A percentile compares a stretch with the other conserved stretches of the same genome.
phyloP scores from a whole-genome alignment of 768 basidiomycete genomes.

The Galerina marginata region DNA sequence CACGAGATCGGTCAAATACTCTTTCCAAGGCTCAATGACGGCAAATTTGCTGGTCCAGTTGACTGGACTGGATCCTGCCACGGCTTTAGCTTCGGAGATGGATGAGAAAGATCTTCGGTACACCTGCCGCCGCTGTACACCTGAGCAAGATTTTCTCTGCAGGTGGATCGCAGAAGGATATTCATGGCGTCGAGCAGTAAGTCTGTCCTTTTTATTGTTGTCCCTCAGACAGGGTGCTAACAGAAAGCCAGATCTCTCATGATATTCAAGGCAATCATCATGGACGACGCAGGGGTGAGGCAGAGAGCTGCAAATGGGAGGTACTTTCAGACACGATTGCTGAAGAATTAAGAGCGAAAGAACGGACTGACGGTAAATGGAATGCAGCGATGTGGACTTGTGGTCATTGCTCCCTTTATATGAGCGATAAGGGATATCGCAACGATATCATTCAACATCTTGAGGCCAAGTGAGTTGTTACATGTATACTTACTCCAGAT shows the following conservation, averaged over 20 bases:
- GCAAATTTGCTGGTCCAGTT: neutral
- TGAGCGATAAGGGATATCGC: neutral
- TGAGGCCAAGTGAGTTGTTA: neutral
- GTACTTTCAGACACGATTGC: neutral
- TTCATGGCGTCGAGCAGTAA: neutral
- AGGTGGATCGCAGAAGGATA: neutral
- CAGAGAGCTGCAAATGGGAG: neutral
- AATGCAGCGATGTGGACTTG: neutral
- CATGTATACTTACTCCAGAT: too few species aligned
- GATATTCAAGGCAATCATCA: neutral
- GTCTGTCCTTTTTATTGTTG: neutral
- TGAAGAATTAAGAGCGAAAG: neutral
- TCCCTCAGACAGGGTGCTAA: too few species aligned
- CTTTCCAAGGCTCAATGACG: neutral
- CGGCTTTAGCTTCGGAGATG: neutral
- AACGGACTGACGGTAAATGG: neutral
- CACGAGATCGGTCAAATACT: neutral
- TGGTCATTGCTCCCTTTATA: neutral
- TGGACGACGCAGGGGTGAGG: neutral
- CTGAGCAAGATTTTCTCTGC: neutral
- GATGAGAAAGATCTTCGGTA: neutral
- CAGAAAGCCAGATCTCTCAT: too few species aligned
- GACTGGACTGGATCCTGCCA: neutral
- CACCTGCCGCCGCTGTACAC: neutral
- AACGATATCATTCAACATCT: neutral